These are phyloP conservation scores for Trichoderma sp. DNA, from an alignment of 2,329 filamentous ascomycete species.

Conservation along the genomic window DNA sequence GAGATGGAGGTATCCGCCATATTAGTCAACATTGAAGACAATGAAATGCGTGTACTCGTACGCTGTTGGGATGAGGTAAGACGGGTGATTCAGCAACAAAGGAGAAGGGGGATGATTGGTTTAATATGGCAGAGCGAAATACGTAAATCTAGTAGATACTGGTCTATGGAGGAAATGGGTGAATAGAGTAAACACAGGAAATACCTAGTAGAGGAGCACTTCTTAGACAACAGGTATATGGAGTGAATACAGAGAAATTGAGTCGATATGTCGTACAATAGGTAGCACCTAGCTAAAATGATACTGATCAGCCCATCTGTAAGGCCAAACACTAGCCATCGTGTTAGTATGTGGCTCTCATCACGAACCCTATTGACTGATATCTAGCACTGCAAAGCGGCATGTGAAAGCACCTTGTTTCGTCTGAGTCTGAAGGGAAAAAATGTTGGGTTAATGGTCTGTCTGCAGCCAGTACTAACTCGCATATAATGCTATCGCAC, in stretches of 20 bases:
- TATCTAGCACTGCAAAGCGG: not conserved
- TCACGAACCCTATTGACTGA: not conserved
- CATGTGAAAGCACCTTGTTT: not conserved
- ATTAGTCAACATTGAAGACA: not conserved
- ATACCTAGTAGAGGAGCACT: not conserved
- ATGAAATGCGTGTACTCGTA: not conserved
- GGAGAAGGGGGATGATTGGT: not conserved
- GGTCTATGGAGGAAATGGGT: not conserved
- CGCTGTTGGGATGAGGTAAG: not conserved
- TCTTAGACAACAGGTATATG: not conserved
- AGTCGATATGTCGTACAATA: not conserved
- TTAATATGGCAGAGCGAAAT: not conserved
- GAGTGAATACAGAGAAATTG: not conserved
- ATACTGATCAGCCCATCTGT: not conserved
- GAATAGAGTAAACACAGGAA: not conserved
- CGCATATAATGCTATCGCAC: not conserved
- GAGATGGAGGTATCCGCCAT: not conserved
- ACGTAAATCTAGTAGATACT: not conserved
- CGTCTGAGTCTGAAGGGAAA: not conserved
- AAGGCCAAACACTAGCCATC: not conserved
- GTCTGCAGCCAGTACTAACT: not conserved
- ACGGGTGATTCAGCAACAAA: not conserved
- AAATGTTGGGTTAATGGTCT: not conserved
- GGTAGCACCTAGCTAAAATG: not conserved
- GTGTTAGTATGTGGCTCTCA: not conserved